Evolutionary conservation across 352 stramenopile species (phyloP).

Genomic region (Phytophthora hybrid): DNA sequence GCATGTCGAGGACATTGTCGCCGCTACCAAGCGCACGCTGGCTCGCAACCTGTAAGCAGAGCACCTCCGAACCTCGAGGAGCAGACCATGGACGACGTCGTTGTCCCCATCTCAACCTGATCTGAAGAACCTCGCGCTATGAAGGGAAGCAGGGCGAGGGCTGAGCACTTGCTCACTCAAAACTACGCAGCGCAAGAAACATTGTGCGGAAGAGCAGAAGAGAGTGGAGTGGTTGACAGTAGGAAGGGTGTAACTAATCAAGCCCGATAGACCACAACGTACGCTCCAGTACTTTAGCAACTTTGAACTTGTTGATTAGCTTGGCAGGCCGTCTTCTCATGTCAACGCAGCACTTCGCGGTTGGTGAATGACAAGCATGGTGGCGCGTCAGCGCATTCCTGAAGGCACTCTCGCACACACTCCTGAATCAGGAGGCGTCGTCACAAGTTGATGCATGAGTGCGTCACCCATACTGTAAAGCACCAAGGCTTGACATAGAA

Average conservation of each 20-base stretch:
- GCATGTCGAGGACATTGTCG: constrained; percentile 95
- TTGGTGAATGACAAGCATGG: not conserved
- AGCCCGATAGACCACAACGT: constrained; percentile 43
- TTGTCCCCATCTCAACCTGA: constrained; percentile 32
- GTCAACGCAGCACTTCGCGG: not conserved
- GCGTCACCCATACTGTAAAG: not conserved
- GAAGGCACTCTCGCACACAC: not conserved
- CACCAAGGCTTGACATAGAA: not conserved
- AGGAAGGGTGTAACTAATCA: constrained; percentile 47
- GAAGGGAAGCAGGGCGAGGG: constrained; percentile 39
- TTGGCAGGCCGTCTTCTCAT: not conserved
- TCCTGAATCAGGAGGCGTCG: constrained; percentile 2
- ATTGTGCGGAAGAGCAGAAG: constrained; percentile 35
- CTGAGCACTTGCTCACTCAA: constrained; percentile 31
- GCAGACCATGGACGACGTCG: constrained; percentile 25
- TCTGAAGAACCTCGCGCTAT: constrained; percentile 40
- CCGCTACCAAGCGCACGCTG: constrained; percentile 91
- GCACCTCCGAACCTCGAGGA: constrained; percentile 17
- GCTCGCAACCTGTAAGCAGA: constrained; percentile 73
- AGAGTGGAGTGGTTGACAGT: constrained; percentile 36
- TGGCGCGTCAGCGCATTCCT: constrained; percentile 5
- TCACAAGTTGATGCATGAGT: constrained; percentile 16
- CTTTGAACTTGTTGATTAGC: not conserved
- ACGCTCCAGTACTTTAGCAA: constrained; percentile 13
- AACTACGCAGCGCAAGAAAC: constrained; percentile 26